These are phyloP conservation scores for Schizophyllum amplum DNA, from an alignment of 1,284 basidiomycete species.

Conservation along the genomic window DNA sequence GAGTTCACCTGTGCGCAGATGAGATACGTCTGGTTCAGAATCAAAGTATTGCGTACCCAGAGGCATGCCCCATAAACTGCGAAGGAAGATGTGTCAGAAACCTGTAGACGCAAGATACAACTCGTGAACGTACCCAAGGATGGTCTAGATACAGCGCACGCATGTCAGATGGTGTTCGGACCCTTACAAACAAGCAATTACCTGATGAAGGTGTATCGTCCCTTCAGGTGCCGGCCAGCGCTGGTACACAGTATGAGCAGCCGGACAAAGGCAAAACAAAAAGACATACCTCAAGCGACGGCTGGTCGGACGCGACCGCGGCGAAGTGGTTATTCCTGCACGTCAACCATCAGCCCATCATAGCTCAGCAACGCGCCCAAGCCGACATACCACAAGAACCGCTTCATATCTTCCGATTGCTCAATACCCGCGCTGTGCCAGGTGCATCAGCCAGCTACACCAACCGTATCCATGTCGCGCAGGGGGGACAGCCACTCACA, in stretches of 20 bases:
- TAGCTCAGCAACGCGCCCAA: no score
- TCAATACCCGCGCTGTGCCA: slow-evolving; percentile 62
- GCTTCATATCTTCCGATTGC: slow-evolving; percentile 64
- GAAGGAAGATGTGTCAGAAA: background rate
- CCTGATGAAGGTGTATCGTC: slow-evolving; percentile 43
- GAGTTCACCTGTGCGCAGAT: slow-evolving; percentile 50
- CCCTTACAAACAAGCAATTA: no score
- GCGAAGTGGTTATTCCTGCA: slow-evolving; percentile 72
- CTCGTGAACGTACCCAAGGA: no score
- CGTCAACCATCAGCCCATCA: no score
- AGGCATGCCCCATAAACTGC: slow-evolving; percentile 64
- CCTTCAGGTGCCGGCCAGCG: slow-evolving; percentile 47
- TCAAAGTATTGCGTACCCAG: slow-evolving; percentile 48
- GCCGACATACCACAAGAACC: slow-evolving; percentile 53
- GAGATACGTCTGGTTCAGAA: no score
- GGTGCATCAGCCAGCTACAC: no score
- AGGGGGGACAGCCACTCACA: slow-evolving; percentile 40
- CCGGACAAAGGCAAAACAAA: background rate
- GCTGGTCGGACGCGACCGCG: slow-evolving; percentile 66
- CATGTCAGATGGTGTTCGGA: no score
- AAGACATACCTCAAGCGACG: slow-evolving; percentile 51
- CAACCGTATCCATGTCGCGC: no score
- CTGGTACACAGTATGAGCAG: slow-evolving; percentile 22
- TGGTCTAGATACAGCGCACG: no score
- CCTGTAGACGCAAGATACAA: no score